These are phyloP conservation scores for Pseudodiploospora longispora DNA, from an alignment of 2,329 filamentous ascomycete species.

Conservation along the genomic window DNA sequence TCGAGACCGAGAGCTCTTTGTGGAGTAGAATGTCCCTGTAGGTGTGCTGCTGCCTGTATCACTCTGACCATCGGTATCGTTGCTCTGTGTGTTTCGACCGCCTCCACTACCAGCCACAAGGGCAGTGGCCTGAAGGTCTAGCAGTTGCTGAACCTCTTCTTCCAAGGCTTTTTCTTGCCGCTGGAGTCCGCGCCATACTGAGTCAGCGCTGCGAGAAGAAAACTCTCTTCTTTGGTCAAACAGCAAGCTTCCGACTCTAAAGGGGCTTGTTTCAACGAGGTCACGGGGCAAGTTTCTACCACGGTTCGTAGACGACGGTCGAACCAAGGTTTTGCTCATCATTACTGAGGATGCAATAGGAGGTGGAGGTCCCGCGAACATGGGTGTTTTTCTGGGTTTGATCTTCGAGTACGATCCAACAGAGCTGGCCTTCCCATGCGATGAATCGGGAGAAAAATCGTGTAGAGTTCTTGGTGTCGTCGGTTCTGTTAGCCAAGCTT, in stretches of 20 bases:
- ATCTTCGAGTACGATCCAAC: slow-evolving; percentile 23
- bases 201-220: slow-evolving; percentile 28
- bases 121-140: slow-evolving; percentile 41
- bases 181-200: slow-evolving; percentile 38
- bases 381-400: slow-evolving; percentile 18
- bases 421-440: slow-evolving; percentile 18
- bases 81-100: slow-evolving; percentile 8
- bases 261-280: slow-evolving; percentile 5
- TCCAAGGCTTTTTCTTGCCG: slow-evolving; percentile 39
- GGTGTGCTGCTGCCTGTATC: slow-evolving; percentile 35
- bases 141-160: slow-evolving; percentile 37
- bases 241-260: slow-evolving; percentile 24
- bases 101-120: slow-evolving; percentile 30
- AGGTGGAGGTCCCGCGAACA: slow-evolving; percentile 43
- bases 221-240: slow-evolving; percentile 27
- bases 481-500: slow-evolving; percentile 14
- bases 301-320: slow-evolving; percentile 2
- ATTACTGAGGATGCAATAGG: slow-evolving; percentile 39
- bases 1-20: slow-evolving; percentile 29
- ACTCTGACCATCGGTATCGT: slow-evolving; percentile 25
- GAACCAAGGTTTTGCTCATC: slow-evolving; percentile 13
- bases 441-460: slow-evolving; percentile 11
- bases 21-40: slow-evolving; percentile 31
- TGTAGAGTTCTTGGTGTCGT: slow-evolving; percentile 4
- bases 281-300: neutral